Evolutionary conservation across 805 yeast species (phyloP), one percentile per base, ranked within the genome.

Genomic region (Ogataea philodendri): DNA sequence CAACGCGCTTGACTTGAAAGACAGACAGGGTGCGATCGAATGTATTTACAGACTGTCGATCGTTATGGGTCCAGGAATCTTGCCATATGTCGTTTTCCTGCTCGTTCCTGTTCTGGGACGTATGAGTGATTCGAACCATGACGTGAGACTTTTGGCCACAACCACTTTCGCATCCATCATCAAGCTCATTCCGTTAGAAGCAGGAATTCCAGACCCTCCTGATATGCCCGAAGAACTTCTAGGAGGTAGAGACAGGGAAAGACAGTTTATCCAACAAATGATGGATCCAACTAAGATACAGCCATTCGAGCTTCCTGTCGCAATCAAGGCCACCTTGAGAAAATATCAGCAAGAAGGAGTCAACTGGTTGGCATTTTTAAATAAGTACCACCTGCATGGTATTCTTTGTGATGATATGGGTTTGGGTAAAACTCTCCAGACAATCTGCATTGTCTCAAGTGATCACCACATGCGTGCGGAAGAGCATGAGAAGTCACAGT

Each of bases 351-450:
- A 93, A 59, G 97, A 93, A 42, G 99, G 99, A 61, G 94, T 93
- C 23, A 93, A 90, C 58, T 93, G 99, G 99, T 69, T 93, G 35
- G 96, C 96, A 7, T 93, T 93, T 55, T 71, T 93, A 53, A 93
- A 93, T 65, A 85, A 85, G 53, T 93, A 93, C 57, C 96, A 90
- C 59, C 67, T 93, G 35, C 99, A 93, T 64, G 99, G 99, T 35
- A 90, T 93, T 53, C 68, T 93, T 31, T 93, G 98, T 76, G 99
- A 93, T 59, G 99, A 93, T 77, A 93, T 93, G 99, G 99, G 99
- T 5, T 70, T 93, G 19, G 99, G 99, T 34, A 93, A 93, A 59
- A 93, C 99, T 0, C 69, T 93, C 42, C 99, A 93, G 62, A 89
- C 98, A 0, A 89, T 93, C 54, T 93, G 98, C 63, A 90, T 94